Base-by-base conservation (phyloP, 1,284 basidiomycete genomes). In the Melampsora americana region DNA sequence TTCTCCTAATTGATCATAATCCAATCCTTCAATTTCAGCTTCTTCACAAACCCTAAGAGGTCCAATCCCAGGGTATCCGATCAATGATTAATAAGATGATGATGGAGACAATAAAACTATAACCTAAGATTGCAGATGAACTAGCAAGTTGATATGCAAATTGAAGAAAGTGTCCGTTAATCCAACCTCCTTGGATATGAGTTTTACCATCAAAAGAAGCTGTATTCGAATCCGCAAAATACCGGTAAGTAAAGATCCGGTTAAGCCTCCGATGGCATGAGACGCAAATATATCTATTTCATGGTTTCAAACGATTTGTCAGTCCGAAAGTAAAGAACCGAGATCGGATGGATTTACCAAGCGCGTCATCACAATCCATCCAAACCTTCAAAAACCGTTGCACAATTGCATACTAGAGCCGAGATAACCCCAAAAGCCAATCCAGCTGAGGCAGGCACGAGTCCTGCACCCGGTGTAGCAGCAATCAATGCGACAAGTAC, bases 311-410 rank as follows among this genome's bases (percentile, higher is more conserved):
- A 42, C 6, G 12, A 42, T 42, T 42, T 42, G 39, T 42, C 11
- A 42, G 39, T 12, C 50, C 44, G 79, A n/a, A 23, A 11, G 16
- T 4, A 32, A 66, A 66, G 46, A 28, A 67, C 73, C 26, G 48
- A 53, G 4, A 46, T 30, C 16, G 35, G 20, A 42, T 30, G 20
- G 86, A 76, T 66, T 91, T 90, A 85, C 95, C 92, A 59, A 94
- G 88, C 35, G 89, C 86, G 81, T 92, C 91, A 79, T 92, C 91
- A 79, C 89, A 91, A 46, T 86, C 85, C 77, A 89, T 85, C 68
- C 89, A 64, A 84, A 90, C 92, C 84, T 97, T 98, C 84, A 98
- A 87, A n/a, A 83, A 93, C 92, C 30, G 95, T 97, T 23, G 91
- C 92, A 81, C 93, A 96, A 85, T 98, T 97, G 86, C 92, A 94